These are phyloP conservation scores for Bauhinia variegata DNA, from an alignment of 306 rosid genomes.

Conservation along the genomic window DNA sequence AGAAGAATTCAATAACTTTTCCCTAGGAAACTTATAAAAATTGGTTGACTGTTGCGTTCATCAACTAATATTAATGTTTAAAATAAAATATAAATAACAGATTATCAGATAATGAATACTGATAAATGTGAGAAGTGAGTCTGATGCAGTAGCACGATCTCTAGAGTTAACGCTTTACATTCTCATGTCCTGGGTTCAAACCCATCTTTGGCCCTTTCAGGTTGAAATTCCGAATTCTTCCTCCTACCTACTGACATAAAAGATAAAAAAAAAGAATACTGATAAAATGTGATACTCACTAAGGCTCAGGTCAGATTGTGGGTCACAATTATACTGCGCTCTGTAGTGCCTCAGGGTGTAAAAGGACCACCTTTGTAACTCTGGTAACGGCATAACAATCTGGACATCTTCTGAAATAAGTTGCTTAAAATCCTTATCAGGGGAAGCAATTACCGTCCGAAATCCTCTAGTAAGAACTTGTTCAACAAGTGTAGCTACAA, in stretches of 20 bases:
- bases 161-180: no score
- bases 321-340: constrained; percentile 84
- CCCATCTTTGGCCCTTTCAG: no score
- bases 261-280: neutral
- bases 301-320: constrained; percentile 81
- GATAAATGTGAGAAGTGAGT: no score
- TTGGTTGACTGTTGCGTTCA: constrained; percentile 6
- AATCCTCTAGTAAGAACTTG: constrained; percentile 68
- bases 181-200: no score
- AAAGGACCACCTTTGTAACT: constrained; percentile 88
- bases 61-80: constrained; percentile 10
- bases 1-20: neutral
- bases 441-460: constrained; percentile 83
- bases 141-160: no score
- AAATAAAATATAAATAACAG: constrained; percentile 5
- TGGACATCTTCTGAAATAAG: constrained; percentile 90
- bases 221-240: no score
- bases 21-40: neutral
- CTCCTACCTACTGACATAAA: no score
- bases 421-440: constrained; percentile 96
- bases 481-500: constrained; percentile 80
- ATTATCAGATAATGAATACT: neutral
- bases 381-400: constrained; percentile 84
- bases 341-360: constrained; percentile 77
- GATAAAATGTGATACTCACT: constrained; percentile 56